These are phyloP conservation scores for Nigrospora oryzae DNA, from an alignment of 2,329 filamentous ascomycete species.

Conservation along the genomic window DNA sequence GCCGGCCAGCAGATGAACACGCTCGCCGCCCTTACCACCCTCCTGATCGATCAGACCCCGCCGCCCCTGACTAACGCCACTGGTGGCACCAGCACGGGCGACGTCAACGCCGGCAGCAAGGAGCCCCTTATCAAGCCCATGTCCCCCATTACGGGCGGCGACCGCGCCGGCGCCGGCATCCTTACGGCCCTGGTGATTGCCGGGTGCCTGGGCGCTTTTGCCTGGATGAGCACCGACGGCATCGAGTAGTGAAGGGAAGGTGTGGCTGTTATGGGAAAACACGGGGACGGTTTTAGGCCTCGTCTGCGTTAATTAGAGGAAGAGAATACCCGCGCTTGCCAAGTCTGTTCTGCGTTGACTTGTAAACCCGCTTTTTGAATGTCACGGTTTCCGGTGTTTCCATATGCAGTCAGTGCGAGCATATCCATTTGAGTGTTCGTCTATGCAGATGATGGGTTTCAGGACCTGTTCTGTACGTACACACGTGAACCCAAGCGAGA, in stretches of 20 bases:
- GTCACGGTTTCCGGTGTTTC: too few relatives aligned
- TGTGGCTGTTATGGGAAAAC: too few relatives aligned
- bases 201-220: conserved; percentile 31
- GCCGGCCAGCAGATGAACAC: conserved; percentile 51
- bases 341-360: too few relatives aligned
- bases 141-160: conserved; percentile 30
- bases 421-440: too few relatives aligned
- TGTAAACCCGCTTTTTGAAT: too few relatives aligned
- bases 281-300: too few relatives aligned
- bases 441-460: too few relatives aligned
- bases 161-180: conserved; percentile 39
- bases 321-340: too few relatives aligned
- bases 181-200: conserved; percentile 35
- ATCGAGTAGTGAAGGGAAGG: neutral
- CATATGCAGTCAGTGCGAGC: too few relatives aligned
- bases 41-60: conserved; percentile 23
- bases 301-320: too few relatives aligned
- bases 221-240: conserved; percentile 37
- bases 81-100: conserved; percentile 40
- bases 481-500: too few relatives aligned
- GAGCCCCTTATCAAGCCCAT: conserved; percentile 11
- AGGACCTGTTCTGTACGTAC: too few relatives aligned
- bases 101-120: conserved; percentile 32
- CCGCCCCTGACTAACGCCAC: conserved; percentile 37
- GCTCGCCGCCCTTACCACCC: conserved; percentile 38